Percentiles rank a stretch among this genome's conserved stretches.
Conservation (phyloP, 768 basidiomycete genomes). For the Suillus discolor region DNA sequence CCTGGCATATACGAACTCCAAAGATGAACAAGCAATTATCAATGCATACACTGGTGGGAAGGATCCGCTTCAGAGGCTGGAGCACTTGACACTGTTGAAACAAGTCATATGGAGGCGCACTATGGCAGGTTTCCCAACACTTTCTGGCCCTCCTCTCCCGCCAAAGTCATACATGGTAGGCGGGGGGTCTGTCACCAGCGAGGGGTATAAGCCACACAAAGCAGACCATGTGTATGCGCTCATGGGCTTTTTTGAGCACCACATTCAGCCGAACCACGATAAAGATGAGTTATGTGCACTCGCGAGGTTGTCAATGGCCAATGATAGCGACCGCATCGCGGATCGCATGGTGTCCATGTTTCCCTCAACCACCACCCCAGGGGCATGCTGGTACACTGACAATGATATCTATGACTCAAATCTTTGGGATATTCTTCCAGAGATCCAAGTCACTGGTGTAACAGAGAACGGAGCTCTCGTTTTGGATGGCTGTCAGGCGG, state of each 20-base stretch:
- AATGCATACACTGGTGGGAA: slow-evolving; percentile 5
- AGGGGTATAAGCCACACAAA: slow-evolving; percentile 9
- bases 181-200: background rate
- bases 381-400: slow-evolving; percentile 21
- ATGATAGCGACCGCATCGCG: slow-evolving; percentile 22
- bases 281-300: slow-evolving; percentile 20
- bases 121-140: background rate
- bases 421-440: slow-evolving; percentile 22
- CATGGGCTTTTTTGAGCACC: slow-evolving; percentile 25
- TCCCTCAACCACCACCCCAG: slow-evolving; percentile 3
- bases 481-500: slow-evolving; percentile 19
- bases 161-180: background rate
- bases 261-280: slow-evolving; percentile 16
- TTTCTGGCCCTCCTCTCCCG: too few species aligned
- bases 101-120: slow-evolving; percentile 19
- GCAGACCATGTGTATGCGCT: slow-evolving; percentile 22
- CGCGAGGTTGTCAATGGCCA: slow-evolving; percentile 23
- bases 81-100: slow-evolving; percentile 19
- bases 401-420: slow-evolving; percentile 18
- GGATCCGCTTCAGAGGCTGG: slow-evolving; percentile 17
- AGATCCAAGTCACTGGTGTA: slow-evolving; percentile 21
- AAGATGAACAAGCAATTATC: slow-evolving; percentile 18
- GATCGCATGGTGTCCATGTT: slow-evolving; percentile 25
- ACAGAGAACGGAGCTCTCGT: slow-evolving; percentile 19
- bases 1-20: slow-evolving; percentile 15